Conservation (phyloP, 305 asterid species). For the Plantago coronopus region DNA sequence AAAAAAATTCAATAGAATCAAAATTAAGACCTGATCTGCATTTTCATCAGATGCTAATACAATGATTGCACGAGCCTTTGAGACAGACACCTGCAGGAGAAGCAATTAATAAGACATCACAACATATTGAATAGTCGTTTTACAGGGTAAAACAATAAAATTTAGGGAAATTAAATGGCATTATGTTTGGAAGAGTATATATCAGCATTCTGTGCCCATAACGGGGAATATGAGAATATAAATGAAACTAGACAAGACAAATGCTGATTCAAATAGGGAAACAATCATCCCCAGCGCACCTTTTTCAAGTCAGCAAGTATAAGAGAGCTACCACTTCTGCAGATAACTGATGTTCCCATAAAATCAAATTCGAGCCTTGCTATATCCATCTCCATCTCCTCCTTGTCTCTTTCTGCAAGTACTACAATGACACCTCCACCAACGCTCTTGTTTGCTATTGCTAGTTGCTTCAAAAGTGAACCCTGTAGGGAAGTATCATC, state of each 20-base stretch:
- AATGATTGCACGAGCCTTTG: slow-evolving; percentile 93
- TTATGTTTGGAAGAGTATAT: not conserved
- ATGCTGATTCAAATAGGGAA: slow-evolving; percentile 9
- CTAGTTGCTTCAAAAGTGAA: slow-evolving; percentile 90
- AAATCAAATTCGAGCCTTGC: slow-evolving; percentile 86
- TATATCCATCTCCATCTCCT: slow-evolving; percentile 96
- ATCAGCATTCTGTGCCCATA: not conserved
- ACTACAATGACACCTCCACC: slow-evolving; percentile 96
- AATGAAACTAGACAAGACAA: slow-evolving; percentile 11
- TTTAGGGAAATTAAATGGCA: too few relatives aligned
- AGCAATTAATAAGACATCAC: slow-evolving; percentile 20
- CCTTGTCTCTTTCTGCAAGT: slow-evolving; percentile 98
- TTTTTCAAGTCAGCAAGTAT: slow-evolving; percentile 94
- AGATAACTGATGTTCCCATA: slow-evolving; percentile 93
- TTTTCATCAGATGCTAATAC: slow-evolving; percentile 96
- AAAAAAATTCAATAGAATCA: slow-evolving; percentile 20
- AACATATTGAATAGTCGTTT: not conserved
- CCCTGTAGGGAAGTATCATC: slow-evolving; percentile 52
- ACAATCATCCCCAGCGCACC: slow-evolving; percentile 33
- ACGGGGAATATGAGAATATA: slow-evolving; percentile 7
- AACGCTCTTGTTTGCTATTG: slow-evolving; percentile 92
- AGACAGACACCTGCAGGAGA: slow-evolving; percentile 76
- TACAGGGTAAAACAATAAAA: too few relatives aligned
- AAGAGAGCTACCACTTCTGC: slow-evolving; percentile 97
- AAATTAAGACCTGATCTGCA: slow-evolving; percentile 79